A percentile compares a stretch with the other conserved stretches of the same genome.
These are phyloP conservation scores for Cercis canadensis DNA, from an alignment of 306 rosid species.

Conservation along the genomic window DNA sequence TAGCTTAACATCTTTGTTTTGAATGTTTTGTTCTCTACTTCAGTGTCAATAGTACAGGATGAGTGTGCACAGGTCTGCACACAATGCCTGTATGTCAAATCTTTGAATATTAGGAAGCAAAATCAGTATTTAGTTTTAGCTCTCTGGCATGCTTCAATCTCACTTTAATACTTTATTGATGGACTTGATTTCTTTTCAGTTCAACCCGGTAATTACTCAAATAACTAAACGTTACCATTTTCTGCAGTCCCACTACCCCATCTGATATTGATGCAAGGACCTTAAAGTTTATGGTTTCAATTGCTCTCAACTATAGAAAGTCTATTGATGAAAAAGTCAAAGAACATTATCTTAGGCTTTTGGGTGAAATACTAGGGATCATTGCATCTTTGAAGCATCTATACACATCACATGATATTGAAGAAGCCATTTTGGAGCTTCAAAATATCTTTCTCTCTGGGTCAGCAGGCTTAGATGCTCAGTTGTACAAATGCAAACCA, in stretches of 20 bases:
- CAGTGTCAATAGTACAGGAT: too few species aligned
- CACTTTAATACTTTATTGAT: not conserved
- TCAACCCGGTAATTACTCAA: not conserved
- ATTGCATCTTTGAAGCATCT: slow-evolving; percentile 61
- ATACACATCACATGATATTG: slow-evolving; percentile 62
- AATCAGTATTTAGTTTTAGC: too few species aligned
- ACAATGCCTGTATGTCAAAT: too few species aligned
- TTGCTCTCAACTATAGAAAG: slow-evolving; percentile 53
- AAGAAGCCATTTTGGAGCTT: slow-evolving; percentile 65
- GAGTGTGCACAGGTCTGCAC: too few species aligned
- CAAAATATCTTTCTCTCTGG: slow-evolving; percentile 72
- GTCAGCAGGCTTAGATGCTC: slow-evolving; percentile 50
- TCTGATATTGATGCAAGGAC: slow-evolving; percentile 69
- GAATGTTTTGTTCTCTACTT: too few species aligned
- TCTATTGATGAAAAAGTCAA: slow-evolving; percentile 55
- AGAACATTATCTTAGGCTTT: slow-evolving; percentile 60
- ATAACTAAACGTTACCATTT: slow-evolving; percentile 37
- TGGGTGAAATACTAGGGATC: slow-evolving; percentile 75
- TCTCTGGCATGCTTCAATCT: too few species aligned
- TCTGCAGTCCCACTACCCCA: slow-evolving; percentile 49
- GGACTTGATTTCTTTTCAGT: slow-evolving; percentile 11
- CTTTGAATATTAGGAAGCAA: too few species aligned
- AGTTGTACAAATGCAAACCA: slow-evolving; percentile 76
- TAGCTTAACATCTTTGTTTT: too few species aligned
- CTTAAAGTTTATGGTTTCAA: slow-evolving; percentile 65